Evolutionary conservation across 345 rosid species (phyloP).

Genomic region (Firmiana major): DNA sequence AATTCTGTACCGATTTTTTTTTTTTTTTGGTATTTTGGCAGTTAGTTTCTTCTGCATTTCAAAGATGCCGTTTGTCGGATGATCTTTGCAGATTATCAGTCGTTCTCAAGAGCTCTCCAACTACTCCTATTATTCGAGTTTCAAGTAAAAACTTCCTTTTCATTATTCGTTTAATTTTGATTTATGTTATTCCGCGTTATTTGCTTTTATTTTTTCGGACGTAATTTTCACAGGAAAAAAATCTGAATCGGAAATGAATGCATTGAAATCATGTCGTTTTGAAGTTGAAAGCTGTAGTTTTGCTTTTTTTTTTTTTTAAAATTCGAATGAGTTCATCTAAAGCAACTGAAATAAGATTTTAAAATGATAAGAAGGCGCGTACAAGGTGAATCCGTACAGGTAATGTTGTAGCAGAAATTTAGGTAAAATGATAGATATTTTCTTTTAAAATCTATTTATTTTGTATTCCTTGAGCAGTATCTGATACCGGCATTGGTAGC

Average conservation of each 20-base stretch:
- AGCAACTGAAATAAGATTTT: background rate
- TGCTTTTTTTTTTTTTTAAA: background rate
- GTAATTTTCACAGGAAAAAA: background rate
- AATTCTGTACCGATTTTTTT: background rate
- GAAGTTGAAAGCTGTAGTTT: background rate
- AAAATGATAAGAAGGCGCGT: background rate
- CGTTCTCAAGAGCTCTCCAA: constrained; percentile 36
- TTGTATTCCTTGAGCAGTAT: constrained; percentile 34
- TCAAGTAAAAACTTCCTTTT: constrained; percentile 44
- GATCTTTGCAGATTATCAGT: constrained; percentile 67
- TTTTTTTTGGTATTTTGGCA: constrained; percentile 23
- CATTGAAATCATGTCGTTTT: background rate
- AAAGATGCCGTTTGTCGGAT: constrained; percentile 69
- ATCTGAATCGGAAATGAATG: background rate
- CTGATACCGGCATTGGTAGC: constrained; percentile 75
- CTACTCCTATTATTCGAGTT: constrained; percentile 33
- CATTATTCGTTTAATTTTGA: background rate
- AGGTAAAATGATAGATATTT: background rate
- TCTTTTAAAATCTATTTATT: background rate
- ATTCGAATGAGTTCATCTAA: background rate
- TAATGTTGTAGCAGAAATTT: background rate
- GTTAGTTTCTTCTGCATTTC: constrained; percentile 67
- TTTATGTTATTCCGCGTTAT: background rate
- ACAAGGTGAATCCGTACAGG: background rate
- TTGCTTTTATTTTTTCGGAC: background rate